These are phyloP conservation scores for Solanum hybrid DNA, from an alignment of 305 asterid genomes.

Conservation along the genomic window DNA sequence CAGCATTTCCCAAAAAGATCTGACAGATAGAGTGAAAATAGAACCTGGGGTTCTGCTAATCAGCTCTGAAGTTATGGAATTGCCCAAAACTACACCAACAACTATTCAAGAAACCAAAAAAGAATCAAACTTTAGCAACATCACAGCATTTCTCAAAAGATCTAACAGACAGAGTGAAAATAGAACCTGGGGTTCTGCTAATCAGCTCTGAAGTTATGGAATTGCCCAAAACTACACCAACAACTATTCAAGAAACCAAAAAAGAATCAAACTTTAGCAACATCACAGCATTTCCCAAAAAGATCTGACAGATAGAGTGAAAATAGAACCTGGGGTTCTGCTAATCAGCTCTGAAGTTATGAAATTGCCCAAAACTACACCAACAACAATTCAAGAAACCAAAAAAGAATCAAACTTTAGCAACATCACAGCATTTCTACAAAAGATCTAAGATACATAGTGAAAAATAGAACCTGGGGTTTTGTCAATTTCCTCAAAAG, in stretches of 20 bases:
- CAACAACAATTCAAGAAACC: background rate
- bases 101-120: background rate
- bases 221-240: background rate
- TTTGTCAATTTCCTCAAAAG: slow-evolving; percentile 12
- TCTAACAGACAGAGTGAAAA: background rate
- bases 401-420: background rate
- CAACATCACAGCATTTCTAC: background rate
- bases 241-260: background rate
- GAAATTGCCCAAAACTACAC: background rate
- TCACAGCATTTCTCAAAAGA: background rate
- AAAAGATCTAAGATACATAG: background rate
- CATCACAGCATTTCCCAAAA: background rate
- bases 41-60: slow-evolving; percentile 21
- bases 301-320: slow-evolving; percentile 3
- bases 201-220: slow-evolving; percentile 4
- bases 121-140: background rate
- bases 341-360: slow-evolving; percentile 6
- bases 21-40: background rate
- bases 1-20: background rate
- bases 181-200: slow-evolving; percentile 21
- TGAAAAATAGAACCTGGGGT: background rate
- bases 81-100: background rate
- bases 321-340: slow-evolving; percentile 20
- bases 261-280: background rate
- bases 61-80: slow-evolving; percentile 2